These are phyloP conservation scores for Xylaria flabelliformis DNA, from an alignment of 495 filamentous ascomycete genomes.

Conservation along the genomic window DNA sequence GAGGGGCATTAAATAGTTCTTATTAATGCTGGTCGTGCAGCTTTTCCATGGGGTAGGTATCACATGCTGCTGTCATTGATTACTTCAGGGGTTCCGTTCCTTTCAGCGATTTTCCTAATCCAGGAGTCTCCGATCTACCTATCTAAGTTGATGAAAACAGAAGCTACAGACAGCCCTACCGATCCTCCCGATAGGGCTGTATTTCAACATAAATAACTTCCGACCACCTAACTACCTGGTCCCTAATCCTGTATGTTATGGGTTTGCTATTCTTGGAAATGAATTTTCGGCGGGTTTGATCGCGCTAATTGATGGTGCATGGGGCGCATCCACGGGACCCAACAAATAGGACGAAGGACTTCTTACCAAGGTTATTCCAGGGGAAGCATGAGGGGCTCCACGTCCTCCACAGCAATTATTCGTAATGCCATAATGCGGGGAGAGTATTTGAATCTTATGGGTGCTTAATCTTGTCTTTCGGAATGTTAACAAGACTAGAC, in stretches of 20 bases:
- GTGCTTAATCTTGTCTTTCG: neutral
- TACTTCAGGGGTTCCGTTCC: neutral
- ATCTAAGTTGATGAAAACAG: too few species aligned
- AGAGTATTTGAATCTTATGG: neutral
- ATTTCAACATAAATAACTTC: neutral
- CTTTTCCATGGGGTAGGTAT: neutral
- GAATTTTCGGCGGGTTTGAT: neutral
- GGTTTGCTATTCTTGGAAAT: neutral
- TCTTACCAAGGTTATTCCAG: neutral
- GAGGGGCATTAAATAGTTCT: neutral
- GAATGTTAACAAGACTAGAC: neutral
- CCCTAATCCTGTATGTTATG: neutral
- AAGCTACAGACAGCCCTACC: too few species aligned
- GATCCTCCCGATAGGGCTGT: too few species aligned
- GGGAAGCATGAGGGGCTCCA: neutral
- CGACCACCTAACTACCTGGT: neutral
- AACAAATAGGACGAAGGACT: neutral
- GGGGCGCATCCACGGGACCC: neutral
- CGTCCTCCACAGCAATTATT: neutral
- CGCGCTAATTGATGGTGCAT: neutral
- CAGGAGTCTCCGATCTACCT: neutral
- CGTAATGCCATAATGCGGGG: neutral
- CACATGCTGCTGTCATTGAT: neutral
- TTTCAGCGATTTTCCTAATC: neutral
- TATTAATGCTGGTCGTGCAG: neutral